Percentiles rank a stretch among this genome's conserved stretches.
phyloP scores from a whole-genome alignment of 345 rosid species.

The Garcia nutans region DNA sequence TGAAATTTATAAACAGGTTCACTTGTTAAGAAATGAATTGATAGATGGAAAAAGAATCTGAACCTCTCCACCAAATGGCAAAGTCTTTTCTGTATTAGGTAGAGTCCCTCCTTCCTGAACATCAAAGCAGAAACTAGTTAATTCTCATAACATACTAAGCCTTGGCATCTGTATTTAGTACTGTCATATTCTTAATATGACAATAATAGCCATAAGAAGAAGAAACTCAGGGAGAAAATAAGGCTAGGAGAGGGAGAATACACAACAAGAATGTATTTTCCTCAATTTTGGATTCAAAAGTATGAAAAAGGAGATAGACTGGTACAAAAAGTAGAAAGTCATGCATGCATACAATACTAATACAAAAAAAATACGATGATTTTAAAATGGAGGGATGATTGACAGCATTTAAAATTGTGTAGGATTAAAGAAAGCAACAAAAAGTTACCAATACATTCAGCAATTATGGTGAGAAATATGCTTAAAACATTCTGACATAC shows the following conservation, averaged over 20 bases:
- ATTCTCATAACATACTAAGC: slow-evolving; percentile 18
- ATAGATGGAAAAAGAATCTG: slow-evolving; percentile 26
- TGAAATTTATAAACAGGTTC: slow-evolving; percentile 12
- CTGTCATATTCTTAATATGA: background rate
- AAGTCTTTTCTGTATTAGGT: slow-evolving; percentile 86
- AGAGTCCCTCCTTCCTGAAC: slow-evolving; percentile 89
- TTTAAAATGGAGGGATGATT: background rate
- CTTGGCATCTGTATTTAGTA: background rate
- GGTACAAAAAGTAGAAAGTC: too few species aligned
- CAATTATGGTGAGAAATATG: background rate
- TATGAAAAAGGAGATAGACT: too few species aligned
- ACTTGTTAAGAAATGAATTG: background rate
- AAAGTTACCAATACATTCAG: too few species aligned
- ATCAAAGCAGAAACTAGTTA: slow-evolving; percentile 14
- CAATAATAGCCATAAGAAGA: background rate
- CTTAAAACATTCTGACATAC: background rate
- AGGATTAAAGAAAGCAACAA: background rate
- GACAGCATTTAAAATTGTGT: background rate
- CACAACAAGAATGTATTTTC: background rate
- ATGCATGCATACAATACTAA: too few species aligned
- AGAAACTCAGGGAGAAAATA: background rate
- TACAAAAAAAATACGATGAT: too few species aligned
- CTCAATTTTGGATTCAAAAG: too few species aligned
- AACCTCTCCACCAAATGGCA: slow-evolving; percentile 98
- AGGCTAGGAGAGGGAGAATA: background rate